A percentile compares a stretch with the other conserved stretches of the same genome.
These are phyloP conservation scores for Irpex sp. DNA, from an alignment of 1,284 basidiomycete genomes.

Conservation along the genomic window DNA sequence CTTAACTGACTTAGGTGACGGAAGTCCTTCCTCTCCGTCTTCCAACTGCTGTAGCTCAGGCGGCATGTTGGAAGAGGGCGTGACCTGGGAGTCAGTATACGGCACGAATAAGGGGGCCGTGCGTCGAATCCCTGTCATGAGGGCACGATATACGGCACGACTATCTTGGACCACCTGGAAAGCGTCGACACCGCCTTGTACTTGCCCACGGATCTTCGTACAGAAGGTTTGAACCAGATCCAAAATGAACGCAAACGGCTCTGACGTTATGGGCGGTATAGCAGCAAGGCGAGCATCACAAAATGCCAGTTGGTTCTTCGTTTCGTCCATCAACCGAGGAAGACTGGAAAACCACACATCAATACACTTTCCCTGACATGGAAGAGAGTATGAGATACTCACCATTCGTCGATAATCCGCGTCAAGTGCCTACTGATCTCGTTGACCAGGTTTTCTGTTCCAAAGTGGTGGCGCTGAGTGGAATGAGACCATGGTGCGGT, in stretches of 20 bases:
- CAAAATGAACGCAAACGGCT: constrained; percentile 45
- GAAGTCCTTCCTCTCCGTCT: constrained; percentile 2
- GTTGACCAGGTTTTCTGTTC: constrained; percentile 50
- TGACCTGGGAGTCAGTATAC: neutral
- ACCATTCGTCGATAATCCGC: constrained; percentile 50
- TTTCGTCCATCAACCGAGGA: constrained; percentile 33
- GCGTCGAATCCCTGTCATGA: constrained; percentile 32
- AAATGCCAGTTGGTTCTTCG: constrained; percentile 31
- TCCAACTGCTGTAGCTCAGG: neutral
- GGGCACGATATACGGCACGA: constrained; percentile 28
- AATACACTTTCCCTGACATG: constrained; percentile 15
- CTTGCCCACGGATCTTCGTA: constrained; percentile 30
- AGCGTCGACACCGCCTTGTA: constrained; percentile 32
- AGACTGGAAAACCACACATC: constrained; percentile 30
- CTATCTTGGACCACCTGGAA: constrained; percentile 36
- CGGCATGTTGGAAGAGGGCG: neutral
- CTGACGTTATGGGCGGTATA: constrained; percentile 40
- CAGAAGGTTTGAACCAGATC: constrained; percentile 44
- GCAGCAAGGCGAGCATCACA: constrained; percentile 33
- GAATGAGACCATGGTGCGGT: constrained; percentile 50
- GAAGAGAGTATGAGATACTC: constrained; percentile 1
- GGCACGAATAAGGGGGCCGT: constrained; percentile 15
- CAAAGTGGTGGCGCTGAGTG: constrained; percentile 43
- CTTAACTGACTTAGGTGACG: neutral
- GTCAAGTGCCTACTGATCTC: constrained; percentile 52